phyloP scores from a whole-genome alignment of 352 stramenopile species.

The Chrysophaeum taylorii region DNA sequence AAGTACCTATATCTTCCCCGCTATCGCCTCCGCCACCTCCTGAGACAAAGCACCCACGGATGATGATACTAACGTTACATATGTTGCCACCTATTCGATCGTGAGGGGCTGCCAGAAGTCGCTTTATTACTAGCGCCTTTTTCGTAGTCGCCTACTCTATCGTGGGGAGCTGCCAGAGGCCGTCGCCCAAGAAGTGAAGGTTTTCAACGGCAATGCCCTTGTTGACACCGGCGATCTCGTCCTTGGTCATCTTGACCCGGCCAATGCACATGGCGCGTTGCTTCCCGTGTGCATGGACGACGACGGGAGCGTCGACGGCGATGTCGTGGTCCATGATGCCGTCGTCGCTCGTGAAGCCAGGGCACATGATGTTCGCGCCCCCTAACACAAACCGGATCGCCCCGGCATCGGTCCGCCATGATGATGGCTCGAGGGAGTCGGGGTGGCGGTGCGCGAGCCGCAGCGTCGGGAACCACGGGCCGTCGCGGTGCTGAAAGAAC shows the following conservation, averaged over 20 bases:
- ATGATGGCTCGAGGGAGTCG: not conserved
- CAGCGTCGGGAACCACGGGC: conserved; percentile 24
- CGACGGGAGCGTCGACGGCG: conserved; percentile 18
- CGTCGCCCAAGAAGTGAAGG: conserved; percentile 22
- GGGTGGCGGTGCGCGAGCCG: conserved; percentile 10
- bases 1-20: too few species aligned
- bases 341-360: conserved; percentile 17
- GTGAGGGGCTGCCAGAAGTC: conserved; percentile 19
- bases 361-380: conserved; percentile 27
- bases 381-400: conserved; percentile 22
- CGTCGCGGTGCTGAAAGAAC: conserved; percentile 28
- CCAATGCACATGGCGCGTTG: conserved; percentile 11
- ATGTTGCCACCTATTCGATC: not conserved
- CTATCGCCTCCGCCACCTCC: too few species aligned
- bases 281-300: conserved; percentile 14
- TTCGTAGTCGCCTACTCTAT: not conserved
- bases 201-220: conserved; percentile 24
- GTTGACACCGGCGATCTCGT: conserved; percentile 10
- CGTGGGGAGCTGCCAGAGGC: conserved; percentile 20
- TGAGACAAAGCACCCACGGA: too few species aligned
- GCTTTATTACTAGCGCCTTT: too few species aligned
- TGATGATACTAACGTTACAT: too few species aligned
- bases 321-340: conserved; percentile 14
- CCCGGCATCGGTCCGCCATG: conserved; percentile 12
- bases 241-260: conserved; percentile 3